Evolutionary conservation across 169 alveolate species (phyloP).

Genomic region (Eimeria falciformis): DNA sequence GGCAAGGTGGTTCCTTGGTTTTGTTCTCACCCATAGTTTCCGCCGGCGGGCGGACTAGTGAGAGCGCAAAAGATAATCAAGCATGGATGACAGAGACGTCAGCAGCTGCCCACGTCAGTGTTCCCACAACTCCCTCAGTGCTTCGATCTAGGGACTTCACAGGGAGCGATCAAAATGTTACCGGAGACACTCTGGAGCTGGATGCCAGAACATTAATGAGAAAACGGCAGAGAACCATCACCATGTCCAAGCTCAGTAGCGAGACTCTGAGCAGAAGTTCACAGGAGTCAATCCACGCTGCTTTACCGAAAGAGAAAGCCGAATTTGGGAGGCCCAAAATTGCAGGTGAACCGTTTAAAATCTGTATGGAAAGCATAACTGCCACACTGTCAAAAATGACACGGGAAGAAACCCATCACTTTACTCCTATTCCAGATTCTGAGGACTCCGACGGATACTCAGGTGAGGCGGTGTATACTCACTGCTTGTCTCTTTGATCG

Average conservation of each 20-base stretch:
- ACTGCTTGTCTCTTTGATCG: not conserved
- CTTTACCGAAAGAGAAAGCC: not conserved
- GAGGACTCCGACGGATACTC: conserved; percentile 24
- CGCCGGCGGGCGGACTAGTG: not conserved
- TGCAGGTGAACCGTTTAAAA: conserved; percentile 50
- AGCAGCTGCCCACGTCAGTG: not conserved
- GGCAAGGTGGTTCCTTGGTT: conserved; percentile 18
- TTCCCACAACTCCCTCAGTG: not conserved
- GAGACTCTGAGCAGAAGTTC: not conserved
- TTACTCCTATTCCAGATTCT: conserved; percentile 34
- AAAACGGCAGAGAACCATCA: not conserved
- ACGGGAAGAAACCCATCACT: conserved; percentile 44
- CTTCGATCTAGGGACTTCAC: not conserved
- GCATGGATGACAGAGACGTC: not conserved
- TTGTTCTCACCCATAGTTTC: conserved; percentile 33
- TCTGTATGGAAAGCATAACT: conserved; percentile 38
- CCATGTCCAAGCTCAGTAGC: not conserved
- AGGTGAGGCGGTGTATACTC: not conserved
- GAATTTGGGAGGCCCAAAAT: not conserved
- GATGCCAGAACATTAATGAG: not conserved
- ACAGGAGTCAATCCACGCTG: not conserved
- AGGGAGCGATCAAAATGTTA: not conserved
- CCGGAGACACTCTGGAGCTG: not conserved
- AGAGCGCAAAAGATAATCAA: not conserved
- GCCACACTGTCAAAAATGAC: conserved; percentile 42